Conservation (phyloP, 75 land plant species). For the Picea glauca region DNA sequence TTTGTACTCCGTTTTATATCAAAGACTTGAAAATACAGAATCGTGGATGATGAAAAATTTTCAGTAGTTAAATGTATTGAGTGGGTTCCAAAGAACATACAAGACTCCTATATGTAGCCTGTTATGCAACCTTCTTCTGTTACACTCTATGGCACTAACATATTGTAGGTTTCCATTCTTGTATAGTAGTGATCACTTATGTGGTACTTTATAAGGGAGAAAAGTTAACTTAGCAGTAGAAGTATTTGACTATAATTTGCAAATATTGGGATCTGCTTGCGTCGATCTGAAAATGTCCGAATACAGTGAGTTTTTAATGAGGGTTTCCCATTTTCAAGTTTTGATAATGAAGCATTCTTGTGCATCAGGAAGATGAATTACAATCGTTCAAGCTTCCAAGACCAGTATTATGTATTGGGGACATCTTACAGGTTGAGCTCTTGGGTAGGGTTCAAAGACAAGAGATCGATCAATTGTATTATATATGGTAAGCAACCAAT, state of each 20-base stretch:
- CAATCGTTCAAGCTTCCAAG: constrained; percentile 79
- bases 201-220: too few species aligned
- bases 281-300: background rate
- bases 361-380: constrained; percentile 55
- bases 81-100: too few species aligned
- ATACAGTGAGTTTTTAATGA: background rate
- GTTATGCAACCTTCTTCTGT: background rate
- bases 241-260: too few species aligned
- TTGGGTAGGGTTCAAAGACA: constrained; percentile 82
- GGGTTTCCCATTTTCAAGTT: background rate
- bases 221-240: too few species aligned
- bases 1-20: background rate
- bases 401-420: constrained; percentile 84
- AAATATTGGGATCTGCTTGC: background rate
- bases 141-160: background rate
- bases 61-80: too few species aligned
- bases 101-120: background rate
- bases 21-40: too few species aligned
- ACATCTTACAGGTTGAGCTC: constrained; percentile 77
- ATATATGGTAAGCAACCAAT: constrained; percentile 63
- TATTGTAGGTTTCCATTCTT: background rate
- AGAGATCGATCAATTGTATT: constrained; percentile 62
- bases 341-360: background rate
- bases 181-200: too few species aligned
- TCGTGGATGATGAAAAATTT: background rate